Base-by-base conservation (phyloP, 129 eudicot species). In the Lactuca saligna region DNA sequence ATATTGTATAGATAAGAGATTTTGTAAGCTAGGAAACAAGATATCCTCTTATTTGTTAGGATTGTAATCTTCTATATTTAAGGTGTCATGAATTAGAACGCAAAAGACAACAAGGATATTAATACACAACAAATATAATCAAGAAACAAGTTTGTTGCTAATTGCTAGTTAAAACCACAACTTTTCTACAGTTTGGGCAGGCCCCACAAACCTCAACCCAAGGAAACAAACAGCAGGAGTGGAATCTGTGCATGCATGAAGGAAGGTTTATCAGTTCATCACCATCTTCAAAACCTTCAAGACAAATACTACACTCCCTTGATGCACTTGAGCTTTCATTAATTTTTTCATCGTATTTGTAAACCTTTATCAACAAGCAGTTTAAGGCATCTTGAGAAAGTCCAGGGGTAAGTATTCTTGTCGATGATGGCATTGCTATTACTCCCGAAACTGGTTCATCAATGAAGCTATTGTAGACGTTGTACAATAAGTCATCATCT, bases 151-250 rank as follows among this genome's bases (percentile, higher is more conserved):
- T 31, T 63, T 37, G 11, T 61, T 17, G 67, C 17, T 62, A 67
- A 7, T 61, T 17, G 67, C 17, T 62, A 67, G 79, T 37, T 41
- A 73, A 68, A 53, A 61, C 64, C 41, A 87, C 73, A 44, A 65
- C 63, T 64, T 79, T 80, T 39, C 97, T 87, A 68, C 97, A 91
- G 75, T 91, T 81, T 20, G 97, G 97, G 86, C 97, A 91, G 77
- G 84, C 94, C 29, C 91, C 94, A 61, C 96, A 91, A 66, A 82
- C 69, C 68, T 80, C 77, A 20, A 91, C 63, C 97, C 97, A 91
- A 3, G 97, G 97, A 75, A 63, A 80, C 91, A 91, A 79, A 81
- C 97, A 91, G 74, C 67, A 57, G 34, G 73, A 76, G 62, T 91
- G 97, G 46, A 83, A 91, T 55, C 82, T 82, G 61, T 91, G 97